These are phyloP conservation scores for Avena eriantha DNA, from an alignment of 176 grass and related monocot species.

Conservation along the genomic window DNA sequence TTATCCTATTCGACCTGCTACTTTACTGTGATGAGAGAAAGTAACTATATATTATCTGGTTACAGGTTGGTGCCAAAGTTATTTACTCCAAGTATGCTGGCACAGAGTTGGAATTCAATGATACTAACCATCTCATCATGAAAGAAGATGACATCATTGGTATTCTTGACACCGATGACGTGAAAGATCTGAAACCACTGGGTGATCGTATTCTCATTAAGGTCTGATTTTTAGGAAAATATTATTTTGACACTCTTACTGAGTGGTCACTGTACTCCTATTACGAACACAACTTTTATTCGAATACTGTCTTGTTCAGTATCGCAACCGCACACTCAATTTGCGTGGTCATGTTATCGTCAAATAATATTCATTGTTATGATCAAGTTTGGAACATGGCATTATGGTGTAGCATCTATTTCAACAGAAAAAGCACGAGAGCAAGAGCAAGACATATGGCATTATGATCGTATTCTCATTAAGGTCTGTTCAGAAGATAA, in stretches of 20 bases:
- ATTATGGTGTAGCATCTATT: conserved; percentile 14
- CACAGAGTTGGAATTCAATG: conserved; percentile 88
- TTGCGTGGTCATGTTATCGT: not conserved
- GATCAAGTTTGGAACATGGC: not conserved
- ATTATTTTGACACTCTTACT: not conserved
- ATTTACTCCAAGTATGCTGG: conserved; percentile 86
- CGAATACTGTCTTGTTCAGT: not conserved
- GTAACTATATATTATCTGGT: not conserved
- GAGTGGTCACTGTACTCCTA: not conserved
- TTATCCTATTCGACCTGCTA: not conserved
- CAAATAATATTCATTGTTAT: conserved; percentile 12
- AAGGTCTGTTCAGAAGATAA: not conserved
- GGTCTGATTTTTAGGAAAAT: conserved; percentile 42
- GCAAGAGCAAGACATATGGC: too few species aligned
- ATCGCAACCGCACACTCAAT: not conserved
- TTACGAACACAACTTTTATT: not conserved
- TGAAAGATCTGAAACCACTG: conserved; percentile 90
- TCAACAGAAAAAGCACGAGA: not conserved
- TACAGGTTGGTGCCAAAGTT: conserved; percentile 75
- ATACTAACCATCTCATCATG: conserved; percentile 73
- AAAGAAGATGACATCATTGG: conserved; percentile 96
- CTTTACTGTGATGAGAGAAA: not conserved
- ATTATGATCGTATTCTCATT: too few species aligned
- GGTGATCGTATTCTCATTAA: conserved; percentile 88
- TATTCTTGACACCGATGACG: conserved; percentile 80